Evolutionary conservation across 2,329 filamentous ascomycete genomes (phyloP).

Genomic region (Pyrenochaeta sp.): DNA sequence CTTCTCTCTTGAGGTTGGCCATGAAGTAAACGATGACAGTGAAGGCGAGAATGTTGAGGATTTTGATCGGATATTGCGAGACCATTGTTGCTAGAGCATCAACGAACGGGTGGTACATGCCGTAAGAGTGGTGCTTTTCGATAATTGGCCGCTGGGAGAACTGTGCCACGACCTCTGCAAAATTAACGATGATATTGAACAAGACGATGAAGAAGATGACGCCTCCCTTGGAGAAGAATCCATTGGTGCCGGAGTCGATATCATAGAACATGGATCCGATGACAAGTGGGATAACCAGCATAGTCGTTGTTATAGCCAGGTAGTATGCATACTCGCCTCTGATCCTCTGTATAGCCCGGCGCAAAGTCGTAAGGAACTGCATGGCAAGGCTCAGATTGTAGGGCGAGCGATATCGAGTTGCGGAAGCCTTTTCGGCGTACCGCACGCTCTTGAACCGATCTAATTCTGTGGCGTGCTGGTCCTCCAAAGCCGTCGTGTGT

Average conservation of each 20-base stretch:
- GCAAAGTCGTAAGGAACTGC: too few species aligned
- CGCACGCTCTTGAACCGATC: too few species aligned
- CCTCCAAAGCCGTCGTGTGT: too few species aligned
- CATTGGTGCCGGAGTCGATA: constrained; percentile 3
- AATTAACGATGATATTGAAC: constrained; percentile 67
- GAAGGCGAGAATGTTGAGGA: constrained; percentile 65
- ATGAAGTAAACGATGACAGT: constrained; percentile 78
- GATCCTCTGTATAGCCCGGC: too few species aligned
- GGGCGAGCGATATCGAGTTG: too few species aligned
- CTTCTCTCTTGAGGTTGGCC: constrained; percentile 74
- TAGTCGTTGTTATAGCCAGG: not conserved
- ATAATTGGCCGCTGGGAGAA: constrained; percentile 76
- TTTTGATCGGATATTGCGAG: constrained; percentile 61
- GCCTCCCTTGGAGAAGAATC: constrained; percentile 67
- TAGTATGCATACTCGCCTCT: too few species aligned
- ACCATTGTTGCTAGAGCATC: constrained; percentile 73
- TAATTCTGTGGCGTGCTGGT: too few species aligned
- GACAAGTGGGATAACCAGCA: constrained; percentile 1
- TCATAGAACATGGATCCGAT: constrained; percentile 11
- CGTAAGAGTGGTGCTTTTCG: constrained; percentile 83
- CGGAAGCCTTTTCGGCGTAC: too few species aligned
- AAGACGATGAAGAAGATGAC: constrained; percentile 70
- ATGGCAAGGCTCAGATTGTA: too few species aligned
- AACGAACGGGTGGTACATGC: constrained; percentile 85
- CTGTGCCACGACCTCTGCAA: constrained; percentile 66